These are phyloP conservation scores for Salvia hispanica DNA, from an alignment of 257 asterid genomes.

Conservation along the genomic window DNA sequence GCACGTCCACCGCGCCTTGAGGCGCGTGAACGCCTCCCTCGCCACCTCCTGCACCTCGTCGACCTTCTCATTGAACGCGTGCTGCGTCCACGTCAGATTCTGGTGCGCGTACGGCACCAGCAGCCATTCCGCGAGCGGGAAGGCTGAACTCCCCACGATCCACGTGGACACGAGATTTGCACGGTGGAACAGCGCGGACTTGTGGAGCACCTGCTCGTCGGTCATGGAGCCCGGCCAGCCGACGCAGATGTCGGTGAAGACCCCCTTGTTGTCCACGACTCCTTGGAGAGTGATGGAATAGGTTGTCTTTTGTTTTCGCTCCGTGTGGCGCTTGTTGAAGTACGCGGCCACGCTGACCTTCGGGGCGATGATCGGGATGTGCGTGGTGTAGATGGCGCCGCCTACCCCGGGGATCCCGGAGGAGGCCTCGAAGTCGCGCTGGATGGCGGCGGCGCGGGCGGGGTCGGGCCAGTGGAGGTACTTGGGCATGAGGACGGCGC, in stretches of 20 bases:
- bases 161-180: slow-evolving; percentile 50
- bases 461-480: slow-evolving; percentile 49
- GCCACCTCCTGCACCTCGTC: slow-evolving; percentile 45
- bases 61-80: slow-evolving; percentile 45
- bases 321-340: slow-evolving; percentile 53
- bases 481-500: slow-evolving; percentile 43
- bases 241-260: slow-evolving; percentile 42
- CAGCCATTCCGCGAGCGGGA: slow-evolving; percentile 47
- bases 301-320: slow-evolving; percentile 43
- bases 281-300: slow-evolving; percentile 54
- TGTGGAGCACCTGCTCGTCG: slow-evolving; percentile 46
- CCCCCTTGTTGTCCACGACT: slow-evolving; percentile 47
- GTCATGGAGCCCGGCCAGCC: slow-evolving; percentile 53
- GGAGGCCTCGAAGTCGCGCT: slow-evolving; percentile 30
- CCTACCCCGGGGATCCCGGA: slow-evolving; percentile 42
- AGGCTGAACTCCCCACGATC: slow-evolving; percentile 38
- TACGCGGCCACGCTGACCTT: slow-evolving; percentile 50
- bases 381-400: slow-evolving; percentile 54
- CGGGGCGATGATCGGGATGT: slow-evolving; percentile 50
- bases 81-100: slow-evolving; percentile 49
- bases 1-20: slow-evolving; percentile 53
- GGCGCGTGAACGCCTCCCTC: slow-evolving; percentile 42
- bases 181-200: slow-evolving; percentile 43
- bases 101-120: slow-evolving; percentile 50
- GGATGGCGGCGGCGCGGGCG: slow-evolving; percentile 24